Conservation (phyloP, 1,284 basidiomycete species). For the Lentinula novae-zelandiae region DNA sequence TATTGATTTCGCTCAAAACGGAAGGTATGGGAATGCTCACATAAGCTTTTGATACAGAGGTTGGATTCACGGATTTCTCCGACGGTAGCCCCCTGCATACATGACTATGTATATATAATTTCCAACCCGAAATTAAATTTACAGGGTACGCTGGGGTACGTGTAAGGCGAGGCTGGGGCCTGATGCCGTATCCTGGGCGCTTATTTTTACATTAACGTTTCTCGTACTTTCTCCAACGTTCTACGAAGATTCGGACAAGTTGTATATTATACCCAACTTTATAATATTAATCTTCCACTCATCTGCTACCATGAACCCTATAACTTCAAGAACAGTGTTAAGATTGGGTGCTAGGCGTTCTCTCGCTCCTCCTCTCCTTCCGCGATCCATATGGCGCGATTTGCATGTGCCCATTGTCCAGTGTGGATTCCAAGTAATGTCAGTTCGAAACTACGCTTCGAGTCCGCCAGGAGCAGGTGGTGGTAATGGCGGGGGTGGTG, state of each 20-base stretch:
- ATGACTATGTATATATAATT: too few species aligned
- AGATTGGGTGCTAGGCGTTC: conserved; percentile 4
- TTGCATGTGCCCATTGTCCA: conserved; percentile 2
- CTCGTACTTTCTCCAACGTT: conserved; percentile 6
- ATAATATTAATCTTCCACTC: neutral
- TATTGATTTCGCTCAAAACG: too few species aligned
- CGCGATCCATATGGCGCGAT: neutral
- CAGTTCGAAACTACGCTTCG: conserved; percentile 26
- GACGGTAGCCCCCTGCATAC: too few species aligned
- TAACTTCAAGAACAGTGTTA: conserved; percentile 2
- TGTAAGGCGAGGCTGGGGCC: too few species aligned
- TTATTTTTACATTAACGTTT: neutral
- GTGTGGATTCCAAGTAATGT: conserved; percentile 11
- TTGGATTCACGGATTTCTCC: too few species aligned
- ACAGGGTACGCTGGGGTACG: too few species aligned
- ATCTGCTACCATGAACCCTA: conserved; percentile 2
- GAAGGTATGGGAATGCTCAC: too few species aligned
- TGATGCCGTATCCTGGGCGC: neutral
- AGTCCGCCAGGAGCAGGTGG: conserved; percentile 28
- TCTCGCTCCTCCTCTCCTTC: neutral
- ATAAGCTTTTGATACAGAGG: too few species aligned
- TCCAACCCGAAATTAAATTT: too few species aligned
- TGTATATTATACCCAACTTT: neutral
- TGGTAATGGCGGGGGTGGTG: conserved; percentile 15
- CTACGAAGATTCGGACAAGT: neutral